These are phyloP conservation scores for Stachybotrys elegans DNA, from an alignment of 2,329 filamentous ascomycete genomes.

Conservation along the genomic window DNA sequence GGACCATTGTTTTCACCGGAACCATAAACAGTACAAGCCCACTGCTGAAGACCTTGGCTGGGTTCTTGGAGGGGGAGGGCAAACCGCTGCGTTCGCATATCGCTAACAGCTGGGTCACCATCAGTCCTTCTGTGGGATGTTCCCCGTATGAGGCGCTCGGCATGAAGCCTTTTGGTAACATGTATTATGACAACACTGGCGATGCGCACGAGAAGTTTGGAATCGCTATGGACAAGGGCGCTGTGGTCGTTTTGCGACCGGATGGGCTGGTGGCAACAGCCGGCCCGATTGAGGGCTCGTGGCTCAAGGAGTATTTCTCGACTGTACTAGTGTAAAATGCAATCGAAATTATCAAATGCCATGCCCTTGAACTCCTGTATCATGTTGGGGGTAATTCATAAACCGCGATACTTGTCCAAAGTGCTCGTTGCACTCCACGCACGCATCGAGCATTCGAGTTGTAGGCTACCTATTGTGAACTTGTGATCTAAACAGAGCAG, in stretches of 20 bases:
- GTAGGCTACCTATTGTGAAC: too few relatives aligned
- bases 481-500: too few relatives aligned
- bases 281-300: constrained; percentile 7
- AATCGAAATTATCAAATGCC: too few relatives aligned
- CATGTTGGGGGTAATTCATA: too few relatives aligned
- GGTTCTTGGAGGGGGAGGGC: constrained; percentile 5
- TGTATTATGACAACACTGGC: constrained; percentile 41
- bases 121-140: constrained; percentile 37
- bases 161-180: constrained; percentile 42
- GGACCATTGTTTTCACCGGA: constrained; percentile 36
- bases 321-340: too few relatives aligned
- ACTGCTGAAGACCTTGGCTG: constrained; percentile 10
- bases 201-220: constrained; percentile 19
- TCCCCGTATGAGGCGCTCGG: constrained; percentile 39
- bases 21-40: constrained; percentile 18
- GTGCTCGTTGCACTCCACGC: too few relatives aligned
- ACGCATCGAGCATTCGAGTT: too few relatives aligned
- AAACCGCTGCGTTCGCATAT: constrained; percentile 15
- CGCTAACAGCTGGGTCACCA: constrained; percentile 36
- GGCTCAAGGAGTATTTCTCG: constrained; percentile 11
- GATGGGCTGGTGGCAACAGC: constrained; percentile 15
- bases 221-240: constrained; percentile 14
- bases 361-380: too few relatives aligned
- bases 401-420: too few relatives aligned
- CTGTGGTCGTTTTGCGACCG: constrained; percentile 18